These are phyloP conservation scores for Scheffersomyces parashehatae DNA, from an alignment of 1,139 yeast genomes.

Conservation along the genomic window DNA sequence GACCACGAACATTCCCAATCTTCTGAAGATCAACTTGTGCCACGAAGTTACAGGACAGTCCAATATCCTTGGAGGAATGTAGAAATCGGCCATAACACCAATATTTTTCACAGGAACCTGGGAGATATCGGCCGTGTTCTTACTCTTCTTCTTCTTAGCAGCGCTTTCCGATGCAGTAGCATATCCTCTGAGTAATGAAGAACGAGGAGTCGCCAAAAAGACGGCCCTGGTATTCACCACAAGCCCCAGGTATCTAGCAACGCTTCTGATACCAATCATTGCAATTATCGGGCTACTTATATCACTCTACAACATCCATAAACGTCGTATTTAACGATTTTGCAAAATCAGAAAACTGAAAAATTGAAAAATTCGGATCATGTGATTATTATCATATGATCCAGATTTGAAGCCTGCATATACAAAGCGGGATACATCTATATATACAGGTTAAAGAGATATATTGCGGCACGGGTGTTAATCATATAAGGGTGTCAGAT, in stretches of 20 bases:
- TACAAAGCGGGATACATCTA: too few species aligned
- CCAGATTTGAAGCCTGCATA: too few species aligned
- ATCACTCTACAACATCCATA: too few species aligned
- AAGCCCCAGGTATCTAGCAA: background rate
- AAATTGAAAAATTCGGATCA: too few species aligned
- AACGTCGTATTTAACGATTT: too few species aligned
- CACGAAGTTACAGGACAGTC: constrained; percentile 36
- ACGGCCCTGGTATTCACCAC: background rate
- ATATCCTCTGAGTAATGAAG: background rate
- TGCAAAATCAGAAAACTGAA: too few species aligned
- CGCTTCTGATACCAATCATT: constrained; percentile 1
- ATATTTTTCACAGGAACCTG: constrained; percentile 42
- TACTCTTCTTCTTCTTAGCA: constrained; percentile 18
- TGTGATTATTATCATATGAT: too few species aligned
- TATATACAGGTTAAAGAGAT: too few species aligned
- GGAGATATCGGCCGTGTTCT: constrained; percentile 29
- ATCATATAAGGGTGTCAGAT: too few species aligned
- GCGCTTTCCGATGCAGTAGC: constrained; percentile 5
- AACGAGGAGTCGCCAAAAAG: background rate
- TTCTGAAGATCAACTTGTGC: constrained; percentile 40
- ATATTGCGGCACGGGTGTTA: too few species aligned
- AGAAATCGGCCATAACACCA: constrained; percentile 47
- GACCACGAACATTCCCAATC: constrained; percentile 55
- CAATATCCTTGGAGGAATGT: constrained; percentile 40
- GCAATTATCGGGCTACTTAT: background rate